Percentiles rank a stretch among this genome's conserved stretches.
phyloP scores from a whole-genome alignment of 2,329 filamentous ascomycete species.

The Alternaria gaisen region DNA sequence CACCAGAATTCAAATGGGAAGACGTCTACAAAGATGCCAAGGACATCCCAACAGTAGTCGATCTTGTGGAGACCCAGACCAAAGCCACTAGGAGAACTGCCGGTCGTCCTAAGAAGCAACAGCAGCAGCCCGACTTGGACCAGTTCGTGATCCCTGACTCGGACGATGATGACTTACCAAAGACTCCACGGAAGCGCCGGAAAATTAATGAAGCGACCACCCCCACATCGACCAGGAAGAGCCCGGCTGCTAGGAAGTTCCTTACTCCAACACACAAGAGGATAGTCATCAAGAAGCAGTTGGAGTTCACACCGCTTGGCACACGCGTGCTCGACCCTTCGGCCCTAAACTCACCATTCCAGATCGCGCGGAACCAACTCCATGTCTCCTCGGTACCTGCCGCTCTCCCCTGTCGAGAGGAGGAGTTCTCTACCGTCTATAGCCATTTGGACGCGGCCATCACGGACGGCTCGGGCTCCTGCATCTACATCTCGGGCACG shows the following conservation, averaged over 20 bases:
- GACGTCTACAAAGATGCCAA: slow-evolving; percentile 76
- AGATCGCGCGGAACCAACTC: slow-evolving; percentile 84
- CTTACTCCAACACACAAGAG: slow-evolving; percentile 72
- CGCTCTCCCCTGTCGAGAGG: slow-evolving; percentile 88
- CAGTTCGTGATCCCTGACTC: slow-evolving; percentile 56
- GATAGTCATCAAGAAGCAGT: slow-evolving; percentile 81
- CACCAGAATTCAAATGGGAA: slow-evolving; percentile 92
- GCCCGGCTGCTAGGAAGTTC: slow-evolving; percentile 62
- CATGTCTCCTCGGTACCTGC: slow-evolving; percentile 94
- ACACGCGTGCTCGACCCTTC: slow-evolving; percentile 83
- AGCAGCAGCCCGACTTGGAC: slow-evolving; percentile 49
- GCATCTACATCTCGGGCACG: slow-evolving; percentile 99
- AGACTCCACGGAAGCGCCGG: slow-evolving; percentile 58
- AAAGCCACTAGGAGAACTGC: slow-evolving; percentile 70
- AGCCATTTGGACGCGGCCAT: slow-evolving; percentile 94
- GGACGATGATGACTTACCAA: slow-evolving; percentile 53
- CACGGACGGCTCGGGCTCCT: slow-evolving; percentile 89
- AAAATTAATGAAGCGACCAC: slow-evolving; percentile 57
- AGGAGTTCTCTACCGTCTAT: slow-evolving; percentile 91
- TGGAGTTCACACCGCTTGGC: slow-evolving; percentile 95
- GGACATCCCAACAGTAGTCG: slow-evolving; percentile 72
- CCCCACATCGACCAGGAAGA: slow-evolving; percentile 56
- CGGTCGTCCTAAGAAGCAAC: slow-evolving; percentile 44
- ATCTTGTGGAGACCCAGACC: slow-evolving; percentile 75
- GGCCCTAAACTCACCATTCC: slow-evolving; percentile 85